A percentile compares a stretch with the other conserved stretches of the same genome.
phyloP scores from a whole-genome alignment of 73 alveolate genomes.

The Symbiodinium pilosum region DNA sequence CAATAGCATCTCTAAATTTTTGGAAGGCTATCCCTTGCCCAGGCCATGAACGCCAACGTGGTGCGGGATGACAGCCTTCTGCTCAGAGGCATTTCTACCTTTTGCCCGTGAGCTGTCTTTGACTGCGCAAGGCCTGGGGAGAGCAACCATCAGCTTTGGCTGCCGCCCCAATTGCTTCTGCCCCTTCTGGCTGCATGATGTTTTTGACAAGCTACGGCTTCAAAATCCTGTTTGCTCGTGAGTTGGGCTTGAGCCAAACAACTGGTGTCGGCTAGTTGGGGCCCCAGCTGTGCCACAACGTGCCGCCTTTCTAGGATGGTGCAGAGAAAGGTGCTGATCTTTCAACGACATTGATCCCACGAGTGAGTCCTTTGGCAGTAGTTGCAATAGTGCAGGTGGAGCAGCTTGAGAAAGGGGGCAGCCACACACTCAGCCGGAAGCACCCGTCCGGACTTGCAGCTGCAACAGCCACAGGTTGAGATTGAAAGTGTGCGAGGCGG shows the following conservation, averaged over 20 bases:
- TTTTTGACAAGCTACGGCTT: too few species aligned
- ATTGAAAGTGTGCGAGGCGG: neutral
- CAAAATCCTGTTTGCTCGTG: neutral
- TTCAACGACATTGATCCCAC: neutral
- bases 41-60: slow-evolving; percentile 90
- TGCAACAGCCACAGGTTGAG: neutral
- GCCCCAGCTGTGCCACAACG: too few species aligned
- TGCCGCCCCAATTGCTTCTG: neutral
- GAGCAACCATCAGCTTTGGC: slow-evolving; percentile 16
- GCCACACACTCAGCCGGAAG: neutral
- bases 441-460: neutral
- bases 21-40: neutral
- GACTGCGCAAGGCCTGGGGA: slow-evolving; percentile 27
- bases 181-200: too few species aligned
- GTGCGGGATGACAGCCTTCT: slow-evolving; percentile 71
- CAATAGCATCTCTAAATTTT: too few species aligned
- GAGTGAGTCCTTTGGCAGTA: too few species aligned
- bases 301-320: too few species aligned
- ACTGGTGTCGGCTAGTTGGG: slow-evolving; percentile 42
- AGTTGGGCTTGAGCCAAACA: neutral
- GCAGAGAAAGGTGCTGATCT: too few species aligned
- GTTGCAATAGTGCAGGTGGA: neutral
- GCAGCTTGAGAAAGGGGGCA: slow-evolving; percentile 16
- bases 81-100: too few species aligned
- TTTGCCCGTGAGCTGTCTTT: neutral